Percentiles rank a stretch among this genome's conserved stretches.
Conservation (phyloP, 2,329 filamentous ascomycete species). For the Aureobasidium subglaciale region DNA sequence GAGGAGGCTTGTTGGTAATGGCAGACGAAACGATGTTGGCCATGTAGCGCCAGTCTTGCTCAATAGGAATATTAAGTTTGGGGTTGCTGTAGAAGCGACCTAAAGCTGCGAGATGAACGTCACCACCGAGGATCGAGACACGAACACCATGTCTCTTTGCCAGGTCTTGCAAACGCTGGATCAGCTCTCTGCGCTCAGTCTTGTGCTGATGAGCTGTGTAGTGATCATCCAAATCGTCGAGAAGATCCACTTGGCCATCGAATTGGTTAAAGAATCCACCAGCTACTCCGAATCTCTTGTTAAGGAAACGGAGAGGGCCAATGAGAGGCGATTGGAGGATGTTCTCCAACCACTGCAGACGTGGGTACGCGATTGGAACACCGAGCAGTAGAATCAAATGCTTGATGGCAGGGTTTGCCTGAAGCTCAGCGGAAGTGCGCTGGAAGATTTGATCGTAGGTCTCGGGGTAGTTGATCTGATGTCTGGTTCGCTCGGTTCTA, state of each 20-base stretch:
- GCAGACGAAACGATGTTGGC: slow-evolving; percentile 57
- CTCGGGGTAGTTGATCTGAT: slow-evolving; percentile 80
- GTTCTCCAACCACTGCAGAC: slow-evolving; percentile 94
- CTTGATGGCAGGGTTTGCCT: slow-evolving; percentile 50
- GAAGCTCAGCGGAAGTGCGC: slow-evolving; percentile 47
- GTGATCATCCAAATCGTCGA: slow-evolving; percentile 61
- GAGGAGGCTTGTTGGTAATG: slow-evolving; percentile 62
- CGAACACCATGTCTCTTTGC: slow-evolving; percentile 50
- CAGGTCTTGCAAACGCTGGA: slow-evolving; percentile 57
- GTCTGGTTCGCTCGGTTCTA: slow-evolving; percentile 70
- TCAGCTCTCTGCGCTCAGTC: slow-evolving; percentile 67
- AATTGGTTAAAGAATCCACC: slow-evolving; percentile 89
- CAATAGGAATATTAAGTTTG: slow-evolving; percentile 48
- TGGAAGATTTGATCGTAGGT: slow-evolving; percentile 56
- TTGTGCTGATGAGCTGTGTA: slow-evolving; percentile 93
- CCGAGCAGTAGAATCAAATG: slow-evolving; percentile 58
- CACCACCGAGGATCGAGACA: slow-evolving; percentile 56
- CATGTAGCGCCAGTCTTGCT: slow-evolving; percentile 57
- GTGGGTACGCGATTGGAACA: slow-evolving; percentile 63
- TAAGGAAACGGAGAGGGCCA: slow-evolving; percentile 79
- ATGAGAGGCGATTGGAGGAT: slow-evolving; percentile 81
- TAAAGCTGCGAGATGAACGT: slow-evolving; percentile 57
- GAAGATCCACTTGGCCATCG: slow-evolving; percentile 64
- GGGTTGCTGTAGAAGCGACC: slow-evolving; percentile 60
- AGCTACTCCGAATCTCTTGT: slow-evolving; percentile 81